Percentiles rank a stretch among this genome's conserved stretches.
Conservation (phyloP, 2,329 filamentous ascomycete genomes). For the Albifimbria verrucaria region DNA sequence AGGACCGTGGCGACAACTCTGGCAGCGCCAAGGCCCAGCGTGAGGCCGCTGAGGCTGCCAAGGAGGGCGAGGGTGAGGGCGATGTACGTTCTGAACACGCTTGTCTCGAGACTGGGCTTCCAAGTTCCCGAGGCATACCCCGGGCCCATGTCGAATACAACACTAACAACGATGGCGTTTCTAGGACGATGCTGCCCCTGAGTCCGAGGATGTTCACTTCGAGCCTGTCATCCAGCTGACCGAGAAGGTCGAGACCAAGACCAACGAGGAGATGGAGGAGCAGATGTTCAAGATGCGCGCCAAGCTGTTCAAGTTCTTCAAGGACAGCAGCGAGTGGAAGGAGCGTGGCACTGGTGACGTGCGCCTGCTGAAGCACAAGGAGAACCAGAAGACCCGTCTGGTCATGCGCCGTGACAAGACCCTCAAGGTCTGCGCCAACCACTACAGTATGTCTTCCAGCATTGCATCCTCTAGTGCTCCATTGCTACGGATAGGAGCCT, state of each 20-base stretch:
- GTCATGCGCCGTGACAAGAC: conserved; percentile 99
- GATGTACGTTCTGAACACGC: conserved; percentile 53
- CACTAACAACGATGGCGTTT: conserved; percentile 2
- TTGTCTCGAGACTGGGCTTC: too few relatives aligned
- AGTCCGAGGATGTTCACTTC: conserved; percentile 93
- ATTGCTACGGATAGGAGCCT: too few relatives aligned
- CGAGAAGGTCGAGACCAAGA: conserved; percentile 95
- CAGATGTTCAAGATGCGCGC: conserved; percentile 99
- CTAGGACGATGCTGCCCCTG: conserved; percentile 68
- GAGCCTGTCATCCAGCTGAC: conserved; percentile 95
- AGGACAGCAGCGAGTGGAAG: conserved; percentile 94
- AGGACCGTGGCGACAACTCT: conserved; percentile 81
- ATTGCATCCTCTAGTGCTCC: not conserved
- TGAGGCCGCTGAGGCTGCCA: conserved; percentile 55
- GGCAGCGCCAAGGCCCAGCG: conserved; percentile 82
- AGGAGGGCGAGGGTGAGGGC: conserved; percentile 39
- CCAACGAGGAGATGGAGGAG: conserved; percentile 97
- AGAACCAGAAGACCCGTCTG: conserved; percentile 94
- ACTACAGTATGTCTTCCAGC: conserved; percentile 73
- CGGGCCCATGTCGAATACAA: not conserved
- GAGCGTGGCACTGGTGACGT: conserved; percentile 97
- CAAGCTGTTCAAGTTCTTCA: conserved; percentile 98
- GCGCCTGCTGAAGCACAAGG: conserved; percentile 95
- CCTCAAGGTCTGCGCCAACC: conserved; percentile 99
- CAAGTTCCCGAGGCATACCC: too few relatives aligned